Base-by-base conservation (phyloP, 1,284 basidiomycete genomes). In the Puccinia horiana region DNA sequence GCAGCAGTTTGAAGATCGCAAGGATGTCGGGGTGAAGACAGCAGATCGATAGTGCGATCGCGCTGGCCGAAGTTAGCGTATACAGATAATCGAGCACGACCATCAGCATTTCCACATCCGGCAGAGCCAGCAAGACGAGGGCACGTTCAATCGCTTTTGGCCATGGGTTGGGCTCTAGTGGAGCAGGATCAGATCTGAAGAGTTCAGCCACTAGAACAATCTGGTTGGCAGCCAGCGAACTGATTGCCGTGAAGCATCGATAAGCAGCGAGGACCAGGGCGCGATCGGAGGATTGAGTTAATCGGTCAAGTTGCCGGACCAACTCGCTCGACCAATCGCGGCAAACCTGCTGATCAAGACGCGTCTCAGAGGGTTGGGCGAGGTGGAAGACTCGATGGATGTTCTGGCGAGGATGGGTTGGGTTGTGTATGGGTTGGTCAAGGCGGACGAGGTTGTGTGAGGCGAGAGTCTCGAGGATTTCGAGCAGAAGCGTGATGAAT, bases 381-480 rank as follows among this genome's bases (percentile, higher is more conserved):
- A n/a, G 35, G 5, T 20, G 72, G 35, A 56, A 6, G 6, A 12
- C 29, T 2, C 3, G 56, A n/a, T 32, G 35, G 18, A 44, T 49
- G 54, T 52, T 80, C 16, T 37, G 49, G 8, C 67, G 42, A 14
- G 23, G 44, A 8, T 2, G n/a, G 29, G 11, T 2, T 56, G 52
- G 26, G 54, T 16, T 5, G 23, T 47, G 49, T 14, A 74, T 6
- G 49, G 47, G 47, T 35, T 52, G 77, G 54, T 69, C 63, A 49
- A 79, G 77, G 26, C 52, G 65, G 29, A 73, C 47, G 42, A 67
- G 63, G 29, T 44, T 44, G 20, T 73, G 78, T 44, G 69, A 26
- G 37, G 67, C 26, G 16, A 73, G 54, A 47, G 93, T 92, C 85
- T 92, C 92, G 81, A 94, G 88, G 85, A 91, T 91, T 79, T 91